Evolutionary conservation across 2,329 filamentous ascomycete species (phyloP).

Genomic region (Trichoderma sp.): DNA sequence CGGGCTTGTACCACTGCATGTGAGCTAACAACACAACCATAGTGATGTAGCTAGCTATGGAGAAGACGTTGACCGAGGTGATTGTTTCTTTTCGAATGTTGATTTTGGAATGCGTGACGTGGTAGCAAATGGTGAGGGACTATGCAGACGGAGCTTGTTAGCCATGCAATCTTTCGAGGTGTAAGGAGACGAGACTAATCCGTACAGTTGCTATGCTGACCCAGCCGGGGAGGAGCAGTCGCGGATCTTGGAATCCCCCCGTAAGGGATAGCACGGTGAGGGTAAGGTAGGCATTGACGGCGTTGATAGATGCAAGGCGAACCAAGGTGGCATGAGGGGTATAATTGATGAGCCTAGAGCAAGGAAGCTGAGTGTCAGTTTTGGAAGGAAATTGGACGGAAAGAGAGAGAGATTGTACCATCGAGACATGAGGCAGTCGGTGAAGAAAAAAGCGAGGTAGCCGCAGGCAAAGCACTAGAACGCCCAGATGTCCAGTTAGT

Average conservation of each 20-base stretch:
- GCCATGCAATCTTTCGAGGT: background rate
- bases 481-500: background rate
- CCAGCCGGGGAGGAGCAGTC: conserved; percentile 73
- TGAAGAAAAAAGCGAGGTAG: conserved; percentile 79
- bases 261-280: conserved; percentile 69
- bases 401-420: conserved; percentile 51
- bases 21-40: conserved; percentile 68
- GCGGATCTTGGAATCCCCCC: conserved; percentile 67
- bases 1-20: conserved; percentile 60
- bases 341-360: conserved; percentile 73
- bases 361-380: background rate
- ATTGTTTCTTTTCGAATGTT: conserved; percentile 77
- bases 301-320: conserved; percentile 72
- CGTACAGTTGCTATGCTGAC: conserved; percentile 71
- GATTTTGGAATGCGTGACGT: conserved; percentile 74
- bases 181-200: conserved; percentile 9
- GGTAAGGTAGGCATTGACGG: conserved; percentile 72
- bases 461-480: conserved; percentile 70
- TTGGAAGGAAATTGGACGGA: background rate
- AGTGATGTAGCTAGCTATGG: conserved; percentile 71
- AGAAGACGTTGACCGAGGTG: conserved; percentile 74
- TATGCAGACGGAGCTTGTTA: conserved; percentile 30
- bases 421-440: conserved; percentile 79
- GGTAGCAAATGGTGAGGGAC: conserved; percentile 72
- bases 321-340: conserved; percentile 78